phyloP scores from a whole-genome alignment of 805 yeast species.

The Ogataea haglerorum region DNA sequence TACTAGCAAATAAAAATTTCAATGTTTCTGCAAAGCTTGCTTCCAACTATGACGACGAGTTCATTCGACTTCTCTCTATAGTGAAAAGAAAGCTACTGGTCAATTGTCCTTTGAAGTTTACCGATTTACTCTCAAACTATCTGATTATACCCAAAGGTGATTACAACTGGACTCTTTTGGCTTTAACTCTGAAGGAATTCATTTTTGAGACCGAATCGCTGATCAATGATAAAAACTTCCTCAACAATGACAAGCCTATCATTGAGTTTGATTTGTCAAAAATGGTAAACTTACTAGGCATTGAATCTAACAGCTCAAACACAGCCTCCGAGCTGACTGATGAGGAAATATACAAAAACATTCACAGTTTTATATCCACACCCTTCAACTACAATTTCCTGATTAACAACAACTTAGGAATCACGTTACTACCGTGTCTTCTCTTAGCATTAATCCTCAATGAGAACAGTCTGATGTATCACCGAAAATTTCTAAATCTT shows the following conservation, averaged over 20 bases:
- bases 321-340: conserved; percentile 12
- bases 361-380: conserved; percentile 20
- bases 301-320: conserved; percentile 16
- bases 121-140: conserved; percentile 47
- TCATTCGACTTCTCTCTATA: conserved; percentile 36
- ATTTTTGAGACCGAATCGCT: conserved; percentile 25
- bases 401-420: conserved; percentile 52
- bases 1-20: conserved; percentile 46
- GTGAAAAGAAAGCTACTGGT: conserved; percentile 48
- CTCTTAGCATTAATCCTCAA: conserved; percentile 33
- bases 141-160: conserved; percentile 38
- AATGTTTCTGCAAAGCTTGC: conserved; percentile 25
- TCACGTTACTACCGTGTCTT: conserved; percentile 47
- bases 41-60: conserved; percentile 22
- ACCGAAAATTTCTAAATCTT: conserved; percentile 30
- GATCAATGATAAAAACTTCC: conserved; percentile 20
- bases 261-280: conserved; percentile 25
- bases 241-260: conserved; percentile 25
- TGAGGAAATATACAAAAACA: conserved; percentile 21
- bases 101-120: conserved; percentile 47
- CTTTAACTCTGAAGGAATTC: conserved; percentile 47
- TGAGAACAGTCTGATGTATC: conserved; percentile 28
- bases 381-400: conserved; percentile 26
- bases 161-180: conserved; percentile 44
- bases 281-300: conserved; percentile 12